A percentile compares a stretch with the other conserved stretches of the same genome.
phyloP scores from a whole-genome alignment of 441 rosid species.

The Adansonia rubrostipa region DNA sequence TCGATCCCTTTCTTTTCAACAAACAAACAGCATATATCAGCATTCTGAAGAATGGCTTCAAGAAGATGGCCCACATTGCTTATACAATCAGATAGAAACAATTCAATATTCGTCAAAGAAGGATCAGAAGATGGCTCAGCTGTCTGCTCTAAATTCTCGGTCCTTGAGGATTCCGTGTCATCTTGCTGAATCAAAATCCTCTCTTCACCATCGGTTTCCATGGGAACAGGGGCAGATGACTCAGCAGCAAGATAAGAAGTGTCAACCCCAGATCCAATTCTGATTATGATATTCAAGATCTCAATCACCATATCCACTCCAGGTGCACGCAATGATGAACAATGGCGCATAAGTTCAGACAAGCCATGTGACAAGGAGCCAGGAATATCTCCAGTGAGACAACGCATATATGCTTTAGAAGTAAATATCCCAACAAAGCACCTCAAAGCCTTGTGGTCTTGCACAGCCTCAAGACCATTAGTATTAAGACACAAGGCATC shows the following conservation, averaged over 20 bases:
- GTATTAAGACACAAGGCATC: constrained; percentile 94
- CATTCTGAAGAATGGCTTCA: constrained; percentile 96
- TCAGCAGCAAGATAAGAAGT: constrained; percentile 48
- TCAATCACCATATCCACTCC: constrained; percentile 96
- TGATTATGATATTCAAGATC: constrained; percentile 64
- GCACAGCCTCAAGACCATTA: constrained; percentile 90
- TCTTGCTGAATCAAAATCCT: constrained; percentile 42
- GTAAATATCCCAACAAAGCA: constrained; percentile 95
- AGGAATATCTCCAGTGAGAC: constrained; percentile 81
- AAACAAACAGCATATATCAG: constrained; percentile 89
- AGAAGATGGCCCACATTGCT: constrained; percentile 86
- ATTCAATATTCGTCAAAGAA: constrained; percentile 56
- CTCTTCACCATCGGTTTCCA: constrained; percentile 89
- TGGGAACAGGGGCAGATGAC: constrained; percentile 70
- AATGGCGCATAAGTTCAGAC: constrained; percentile 96
- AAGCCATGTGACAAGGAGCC: constrained; percentile 87
- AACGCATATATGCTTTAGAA: constrained; percentile 72
- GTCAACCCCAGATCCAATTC: constrained; percentile 75
- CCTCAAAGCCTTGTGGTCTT: constrained; percentile 82
- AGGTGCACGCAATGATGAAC: constrained; percentile 78
- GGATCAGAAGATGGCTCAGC: constrained; percentile 64
- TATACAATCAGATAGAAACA: constrained; percentile 84
- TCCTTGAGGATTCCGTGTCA: constrained; percentile 52
- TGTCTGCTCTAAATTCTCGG: constrained; percentile 54
- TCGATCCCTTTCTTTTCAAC: constrained; percentile 95